Conservation (phyloP, 768 basidiomycete species). For the Sarcodon aspratus region DNA sequence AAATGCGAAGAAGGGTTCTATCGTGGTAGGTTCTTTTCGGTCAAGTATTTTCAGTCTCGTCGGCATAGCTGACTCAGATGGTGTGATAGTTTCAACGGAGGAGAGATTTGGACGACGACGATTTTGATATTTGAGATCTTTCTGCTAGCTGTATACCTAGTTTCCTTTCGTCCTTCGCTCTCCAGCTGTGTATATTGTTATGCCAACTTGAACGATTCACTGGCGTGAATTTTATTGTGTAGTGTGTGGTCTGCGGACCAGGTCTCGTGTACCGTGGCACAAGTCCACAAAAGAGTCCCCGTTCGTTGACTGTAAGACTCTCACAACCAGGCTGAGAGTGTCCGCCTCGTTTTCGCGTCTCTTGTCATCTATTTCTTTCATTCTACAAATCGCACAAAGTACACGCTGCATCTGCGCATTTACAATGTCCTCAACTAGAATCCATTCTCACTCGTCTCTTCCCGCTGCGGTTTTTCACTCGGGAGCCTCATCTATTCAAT, state of each 20-base stretch:
- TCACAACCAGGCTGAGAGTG: neutral
- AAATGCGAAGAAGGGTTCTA: slow-evolving; percentile 26
- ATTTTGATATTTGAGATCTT: slow-evolving; percentile 4
- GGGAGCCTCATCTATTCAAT: slow-evolving; percentile 60
- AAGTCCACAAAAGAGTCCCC: too few species aligned
- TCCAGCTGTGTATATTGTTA: neutral
- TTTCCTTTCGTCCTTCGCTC: neutral
- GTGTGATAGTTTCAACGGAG: slow-evolving; percentile 20
- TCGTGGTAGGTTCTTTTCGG: slow-evolving; percentile 21
- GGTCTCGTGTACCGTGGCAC: neutral
- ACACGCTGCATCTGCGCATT: slow-evolving; percentile 7
- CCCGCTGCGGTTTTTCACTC: slow-evolving; percentile 69
- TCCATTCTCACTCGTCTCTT: slow-evolving; percentile 49
- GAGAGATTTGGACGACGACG: slow-evolving; percentile 24
- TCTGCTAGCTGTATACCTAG: slow-evolving; percentile 1
- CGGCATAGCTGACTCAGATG: neutral
- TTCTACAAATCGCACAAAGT: slow-evolving; percentile 1
- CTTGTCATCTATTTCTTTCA: slow-evolving; percentile 2
- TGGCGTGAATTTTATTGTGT: neutral
- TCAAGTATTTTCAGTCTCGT: neutral
- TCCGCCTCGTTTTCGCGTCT: slow-evolving; percentile 12
- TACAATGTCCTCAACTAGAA: slow-evolving; percentile 44
- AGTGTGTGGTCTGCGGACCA: too few species aligned
- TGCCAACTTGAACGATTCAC: neutral
- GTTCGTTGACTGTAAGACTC: neutral